phyloP scores from a whole-genome alignment of 2,329 filamentous ascomycete genomes.

The Fusarium sarcochroum region DNA sequence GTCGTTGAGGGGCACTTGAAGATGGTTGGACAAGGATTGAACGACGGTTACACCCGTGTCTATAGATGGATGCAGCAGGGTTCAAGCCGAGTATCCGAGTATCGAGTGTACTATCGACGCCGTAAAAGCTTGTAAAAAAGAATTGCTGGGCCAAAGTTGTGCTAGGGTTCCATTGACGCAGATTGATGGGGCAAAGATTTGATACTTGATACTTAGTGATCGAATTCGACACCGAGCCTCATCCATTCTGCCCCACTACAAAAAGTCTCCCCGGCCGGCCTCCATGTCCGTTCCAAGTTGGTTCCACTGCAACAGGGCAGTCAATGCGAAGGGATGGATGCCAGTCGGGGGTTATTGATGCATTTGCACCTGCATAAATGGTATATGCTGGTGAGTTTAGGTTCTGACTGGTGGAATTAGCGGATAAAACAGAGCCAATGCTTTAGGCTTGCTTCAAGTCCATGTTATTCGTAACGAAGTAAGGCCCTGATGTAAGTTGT shows the following conservation, averaged over 20 bases:
- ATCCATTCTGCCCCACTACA: constrained; percentile 19
- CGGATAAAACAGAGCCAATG: constrained; percentile 9
- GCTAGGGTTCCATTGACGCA: constrained; percentile 10
- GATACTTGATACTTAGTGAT: constrained; percentile 9
- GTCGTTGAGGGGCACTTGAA: constrained; percentile 36
- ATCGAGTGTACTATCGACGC: constrained; percentile 8
- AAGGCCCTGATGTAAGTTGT: too few relatives aligned
- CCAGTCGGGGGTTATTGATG: background rate
- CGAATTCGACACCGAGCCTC: constrained; percentile 27
- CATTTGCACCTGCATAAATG: constrained; percentile 16
- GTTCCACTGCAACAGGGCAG: constrained; percentile 4
- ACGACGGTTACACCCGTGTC: constrained; percentile 10
- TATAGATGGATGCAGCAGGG: constrained; percentile 1
- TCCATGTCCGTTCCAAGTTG: background rate
- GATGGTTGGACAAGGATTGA: constrained; percentile 22
- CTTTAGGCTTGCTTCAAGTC: background rate
- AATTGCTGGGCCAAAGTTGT: constrained; percentile 9
- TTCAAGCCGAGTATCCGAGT: constrained; percentile 17
- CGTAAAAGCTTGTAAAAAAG: background rate
- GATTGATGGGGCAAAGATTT: background rate
- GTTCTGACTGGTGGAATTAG: constrained; percentile 10
- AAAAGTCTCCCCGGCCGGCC: constrained; percentile 10
- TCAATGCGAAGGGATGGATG: background rate
- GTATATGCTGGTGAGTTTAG: background rate
- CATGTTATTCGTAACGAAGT: background rate